Percentiles rank a stretch among this genome's conserved stretches.
These are phyloP conservation scores for Mortierella sp. DNA, from an alignment of 371 early-diverging fungal genomes.

Conservation along the genomic window DNA sequence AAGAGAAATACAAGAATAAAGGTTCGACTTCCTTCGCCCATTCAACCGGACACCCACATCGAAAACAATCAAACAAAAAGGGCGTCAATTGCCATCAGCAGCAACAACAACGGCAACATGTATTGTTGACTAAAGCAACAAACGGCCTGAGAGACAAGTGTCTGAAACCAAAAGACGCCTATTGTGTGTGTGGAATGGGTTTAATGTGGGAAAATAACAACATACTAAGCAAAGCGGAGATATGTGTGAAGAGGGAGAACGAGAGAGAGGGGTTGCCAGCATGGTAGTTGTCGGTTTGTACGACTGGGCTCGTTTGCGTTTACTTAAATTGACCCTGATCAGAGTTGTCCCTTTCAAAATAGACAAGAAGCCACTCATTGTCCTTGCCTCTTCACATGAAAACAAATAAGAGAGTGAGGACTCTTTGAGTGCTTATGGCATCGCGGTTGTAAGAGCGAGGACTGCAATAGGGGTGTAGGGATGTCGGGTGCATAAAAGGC, in stretches of 20 bases:
- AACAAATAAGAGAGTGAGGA: not conserved
- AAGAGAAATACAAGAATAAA: not conserved
- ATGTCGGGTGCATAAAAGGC: too few relatives aligned
- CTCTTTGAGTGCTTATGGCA: not conserved
- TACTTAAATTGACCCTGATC: not conserved
- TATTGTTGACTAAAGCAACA: not conserved
- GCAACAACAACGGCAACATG: not conserved
- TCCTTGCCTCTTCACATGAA: not conserved
- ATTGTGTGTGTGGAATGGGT: not conserved
- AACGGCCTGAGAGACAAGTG: not conserved
- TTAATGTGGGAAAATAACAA: not conserved
- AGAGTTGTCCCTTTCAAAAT: not conserved
- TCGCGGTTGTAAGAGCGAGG: not conserved
- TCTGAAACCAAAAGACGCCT: not conserved
- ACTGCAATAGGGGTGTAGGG: too few relatives aligned
- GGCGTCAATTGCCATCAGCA: not conserved
- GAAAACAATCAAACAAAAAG: not conserved
- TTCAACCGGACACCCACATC: not conserved
- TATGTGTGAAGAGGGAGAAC: not conserved
- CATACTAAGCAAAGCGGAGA: not conserved
- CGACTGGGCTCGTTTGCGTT: not conserved
- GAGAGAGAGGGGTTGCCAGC: not conserved
- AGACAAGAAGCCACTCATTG: not conserved
- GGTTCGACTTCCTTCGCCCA: conserved; percentile 9
- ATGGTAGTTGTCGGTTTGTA: conserved; percentile 3